Percentiles rank a stretch among this genome's conserved stretches.
These are phyloP conservation scores for Neurospora tetrasperma DNA, from an alignment of 495 filamentous ascomycete species.

Conservation along the genomic window DNA sequence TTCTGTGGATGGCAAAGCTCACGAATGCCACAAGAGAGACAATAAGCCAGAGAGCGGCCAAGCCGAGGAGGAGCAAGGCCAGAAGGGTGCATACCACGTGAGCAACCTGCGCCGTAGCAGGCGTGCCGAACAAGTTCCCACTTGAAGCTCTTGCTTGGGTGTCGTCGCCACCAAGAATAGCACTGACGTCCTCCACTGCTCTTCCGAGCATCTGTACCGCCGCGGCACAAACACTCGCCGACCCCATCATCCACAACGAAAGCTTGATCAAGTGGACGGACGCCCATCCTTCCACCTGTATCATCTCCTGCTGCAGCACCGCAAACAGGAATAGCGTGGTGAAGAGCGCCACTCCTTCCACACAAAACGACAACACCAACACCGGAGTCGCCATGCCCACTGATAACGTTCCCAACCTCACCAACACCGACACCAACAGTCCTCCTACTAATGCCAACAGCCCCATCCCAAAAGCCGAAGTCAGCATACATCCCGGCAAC, in stretches of 20 bases:
- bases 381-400: constrained; percentile 1
- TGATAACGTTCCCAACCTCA: neutral
- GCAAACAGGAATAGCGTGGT: constrained; percentile 2
- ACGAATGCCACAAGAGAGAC: neutral
- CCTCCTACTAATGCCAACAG: constrained; percentile 5
- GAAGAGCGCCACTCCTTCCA: constrained; percentile 1
- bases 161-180: neutral
- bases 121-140: neutral
- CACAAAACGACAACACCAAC: constrained; percentile 5
- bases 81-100: constrained; percentile 3
- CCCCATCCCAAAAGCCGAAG: neutral
- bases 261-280: constrained; percentile 2
- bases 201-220: constrained; percentile 7
- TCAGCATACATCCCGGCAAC: constrained; percentile 1
- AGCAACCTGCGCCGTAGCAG: neutral
- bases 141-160: neutral
- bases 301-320: constrained; percentile 9
- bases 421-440: neutral
- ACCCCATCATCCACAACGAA: constrained; percentile 8
- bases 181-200: neutral
- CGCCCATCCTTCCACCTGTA: constrained; percentile 8
- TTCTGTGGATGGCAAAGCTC: neutral
- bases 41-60: constrained; percentile 6
- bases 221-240: constrained; percentile 5
- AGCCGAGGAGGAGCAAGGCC: constrained; percentile 7